Percentiles rank a stretch among this genome's conserved stretches.
Conservation (phyloP, 2,329 filamentous ascomycete genomes). For the Trichoderma sp. region DNA sequence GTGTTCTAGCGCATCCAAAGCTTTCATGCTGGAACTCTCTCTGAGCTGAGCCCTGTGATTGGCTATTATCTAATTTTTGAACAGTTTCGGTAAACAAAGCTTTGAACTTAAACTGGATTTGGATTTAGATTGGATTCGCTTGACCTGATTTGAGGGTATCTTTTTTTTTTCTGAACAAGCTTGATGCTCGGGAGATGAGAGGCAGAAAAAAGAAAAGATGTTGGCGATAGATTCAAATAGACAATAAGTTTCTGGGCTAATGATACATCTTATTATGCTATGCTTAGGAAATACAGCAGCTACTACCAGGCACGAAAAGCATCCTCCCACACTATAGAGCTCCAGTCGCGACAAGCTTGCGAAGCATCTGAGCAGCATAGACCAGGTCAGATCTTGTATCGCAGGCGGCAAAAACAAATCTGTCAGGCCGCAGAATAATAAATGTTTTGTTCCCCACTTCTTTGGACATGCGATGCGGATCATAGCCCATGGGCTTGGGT, state of each 20-base stretch:
- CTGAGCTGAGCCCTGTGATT: too few species aligned
- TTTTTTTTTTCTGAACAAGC: background rate
- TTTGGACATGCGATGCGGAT: constrained; percentile 3
- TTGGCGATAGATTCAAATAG: background rate
- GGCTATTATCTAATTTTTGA: too few species aligned
- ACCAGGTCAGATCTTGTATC: background rate
- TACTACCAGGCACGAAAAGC: background rate
- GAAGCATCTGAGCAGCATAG: background rate
- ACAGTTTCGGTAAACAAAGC: too few species aligned
- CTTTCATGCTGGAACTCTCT: too few species aligned
- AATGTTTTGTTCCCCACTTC: constrained; percentile 9
- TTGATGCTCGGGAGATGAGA: background rate
- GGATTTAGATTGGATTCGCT: background rate
- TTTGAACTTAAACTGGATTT: too few species aligned
- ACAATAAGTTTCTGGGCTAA: background rate
- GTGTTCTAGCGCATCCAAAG: too few species aligned
- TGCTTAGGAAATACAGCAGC: background rate
- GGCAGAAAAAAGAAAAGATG: background rate
- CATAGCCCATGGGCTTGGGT: constrained; percentile 5
- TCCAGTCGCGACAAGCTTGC: background rate
- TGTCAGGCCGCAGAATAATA: constrained; percentile 19
- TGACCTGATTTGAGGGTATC: background rate
- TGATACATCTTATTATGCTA: background rate
- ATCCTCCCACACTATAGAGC: background rate
- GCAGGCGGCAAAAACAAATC: constrained; percentile 21